phyloP scores from a whole-genome alignment of 2,329 filamentous ascomycete species.

The Ceratocystis eucalypticola region DNA sequence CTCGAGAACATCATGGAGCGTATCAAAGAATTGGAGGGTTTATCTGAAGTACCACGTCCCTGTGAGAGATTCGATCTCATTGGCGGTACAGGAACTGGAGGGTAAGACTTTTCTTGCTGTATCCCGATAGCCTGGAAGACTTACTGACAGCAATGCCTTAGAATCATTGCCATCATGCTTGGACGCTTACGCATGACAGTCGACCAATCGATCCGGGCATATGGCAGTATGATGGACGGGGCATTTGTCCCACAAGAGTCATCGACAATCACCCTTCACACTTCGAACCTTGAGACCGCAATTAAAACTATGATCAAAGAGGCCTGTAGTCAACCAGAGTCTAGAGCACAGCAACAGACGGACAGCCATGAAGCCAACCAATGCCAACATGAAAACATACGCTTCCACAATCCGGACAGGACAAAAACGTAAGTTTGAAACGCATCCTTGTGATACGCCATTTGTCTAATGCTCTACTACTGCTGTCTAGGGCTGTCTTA shows the following conservation, averaged over 20 bases:
- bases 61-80: constrained; percentile 25
- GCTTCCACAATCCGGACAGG: neutral
- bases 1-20: constrained; percentile 6
- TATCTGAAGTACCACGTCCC: constrained; percentile 21
- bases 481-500: too few relatives aligned
- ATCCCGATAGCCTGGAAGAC: too few relatives aligned
- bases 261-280: neutral
- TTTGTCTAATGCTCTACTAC: too few relatives aligned
- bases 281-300: neutral
- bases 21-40: constrained; percentile 18
- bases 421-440: too few relatives aligned
- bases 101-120: constrained; percentile 16
- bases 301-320: neutral
- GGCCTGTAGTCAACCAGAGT: neutral
- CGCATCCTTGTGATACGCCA: too few relatives aligned
- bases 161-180: neutral
- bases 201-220: neutral
- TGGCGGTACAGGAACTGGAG: constrained; percentile 25
- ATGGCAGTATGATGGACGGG: neutral
- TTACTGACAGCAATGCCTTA: neutral
- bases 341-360: neutral
- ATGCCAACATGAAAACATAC: neutral
- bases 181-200: neutral
- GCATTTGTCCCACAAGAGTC: neutral
- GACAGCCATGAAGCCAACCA: neutral